Evolutionary conservation across 495 filamentous ascomycete species (phyloP), one percentile per base, ranked within the genome.

Genomic region (Usnea hakonensis): DNA sequence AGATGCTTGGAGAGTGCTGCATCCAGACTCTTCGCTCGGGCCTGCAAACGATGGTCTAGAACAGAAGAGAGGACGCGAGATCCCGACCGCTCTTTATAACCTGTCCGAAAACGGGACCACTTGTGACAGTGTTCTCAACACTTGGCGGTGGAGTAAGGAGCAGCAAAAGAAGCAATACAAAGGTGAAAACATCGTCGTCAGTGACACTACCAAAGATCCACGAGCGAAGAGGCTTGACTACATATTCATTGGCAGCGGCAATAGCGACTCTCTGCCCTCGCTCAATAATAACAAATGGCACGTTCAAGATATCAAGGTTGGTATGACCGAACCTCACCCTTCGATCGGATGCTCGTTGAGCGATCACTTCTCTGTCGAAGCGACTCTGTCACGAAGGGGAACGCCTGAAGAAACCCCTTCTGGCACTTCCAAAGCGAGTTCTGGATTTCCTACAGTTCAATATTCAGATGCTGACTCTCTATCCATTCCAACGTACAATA

Each of bases 151-250:
- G 94, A 73, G 84, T 30, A 83, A 89, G 70, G 71, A 73, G 40
- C 74, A 81, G 63, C 81, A 83, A 61, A 85, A 85, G 58, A 73
- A 75, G 17, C 76, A 92, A 0, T 74, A 76, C 21, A 84, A 81
- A 68, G 86, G 86, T 19, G 73, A 83, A 44, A 79, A 83, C 10
- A 70, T 81, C 9, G 64, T 67, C 4, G 73, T 89, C 0, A 77
- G 90, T 21, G 74, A 79, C 0, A 79, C 87, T 40, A 83, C 77
- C 1, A 70, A 75, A 6, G 91, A 96, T 71, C 84, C 83, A 5
- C 76, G 78, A 33, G 95, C 87, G 8, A 92, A 95, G 72, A 78
- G 94, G 23, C 79, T 97, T n/a, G 95, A 98, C 74, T 98, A 97
- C 75, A 89, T 97, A 65, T 98, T 98, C 70, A 77, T 87, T 44